Base-by-base conservation (phyloP, 1,139 yeast genomes). In the Hansenula lynferdii region DNA sequence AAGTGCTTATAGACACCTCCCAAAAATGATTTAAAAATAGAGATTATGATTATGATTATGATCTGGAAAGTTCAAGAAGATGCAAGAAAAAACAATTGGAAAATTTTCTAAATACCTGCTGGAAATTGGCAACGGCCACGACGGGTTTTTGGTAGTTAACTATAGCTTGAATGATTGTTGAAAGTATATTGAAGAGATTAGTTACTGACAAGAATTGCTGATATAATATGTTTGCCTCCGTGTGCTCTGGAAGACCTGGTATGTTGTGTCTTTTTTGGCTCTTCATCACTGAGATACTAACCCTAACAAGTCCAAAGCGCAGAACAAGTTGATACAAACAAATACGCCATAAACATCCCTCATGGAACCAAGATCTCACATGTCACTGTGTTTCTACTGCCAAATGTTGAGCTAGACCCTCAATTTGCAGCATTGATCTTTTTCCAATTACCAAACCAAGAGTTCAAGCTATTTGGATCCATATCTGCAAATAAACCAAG, bases 351-450 rank as follows among this genome's bases (percentile, higher is more conserved):
- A 39, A 66, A 65, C 34, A 70, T 83, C 6, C 71, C 73, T 40
- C 78, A 80, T 56, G 87, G 85, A 1, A 66, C 80, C 19, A 71
- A 70, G 42, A 70, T 83, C 28, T 80, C 87, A 35, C 90, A 85
- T 55, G 70, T 87, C 37, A 82, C 92, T 3, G 66, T 87, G 16
- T 87, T 87, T 54, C 64, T 85, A 28, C 69, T 87, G 10, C 96
- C 96, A 2, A 84, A 67, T 48, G 70, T 72, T 4, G 69, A 67
- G 6, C 65, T 85, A 34, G 96, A 90, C 40, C 72, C 77, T 2
- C 75, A 74, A 38, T 82, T 70, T 51, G 80, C 92, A 0, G 97
- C 97, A 0, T 70, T 90, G 34, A 86, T 92, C 4, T 92, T 85
- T 61, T 90, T 89, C 61, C 96, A 92, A 57, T 63, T 89, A 40